These are phyloP conservation scores for Amaranthus hypochondriacus DNA, from an alignment of 148 eudicot genomes.

Conservation along the genomic window DNA sequence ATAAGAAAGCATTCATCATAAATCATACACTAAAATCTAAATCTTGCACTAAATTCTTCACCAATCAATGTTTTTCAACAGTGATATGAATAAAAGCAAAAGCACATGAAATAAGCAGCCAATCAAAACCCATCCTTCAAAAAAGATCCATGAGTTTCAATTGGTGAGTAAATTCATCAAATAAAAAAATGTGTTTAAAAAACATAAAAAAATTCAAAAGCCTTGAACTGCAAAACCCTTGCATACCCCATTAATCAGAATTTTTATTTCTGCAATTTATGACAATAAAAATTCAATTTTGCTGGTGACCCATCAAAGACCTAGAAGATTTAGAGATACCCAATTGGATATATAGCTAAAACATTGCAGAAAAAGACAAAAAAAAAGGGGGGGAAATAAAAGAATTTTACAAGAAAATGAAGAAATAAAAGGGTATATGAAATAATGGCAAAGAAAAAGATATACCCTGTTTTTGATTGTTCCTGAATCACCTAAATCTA, in stretches of 20 bases:
- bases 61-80: constrained; percentile 15
- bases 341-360: constrained; percentile 15
- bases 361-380: constrained; percentile 6
- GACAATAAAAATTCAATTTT: constrained; percentile 15
- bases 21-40: constrained; percentile 7
- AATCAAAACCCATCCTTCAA: not conserved
- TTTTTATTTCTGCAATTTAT: constrained; percentile 6
- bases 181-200: not conserved
- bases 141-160: not conserved
- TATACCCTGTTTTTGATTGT: constrained; percentile 12
- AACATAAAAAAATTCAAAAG: not conserved
- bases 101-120: constrained; percentile 9
- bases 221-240: constrained; percentile 8
- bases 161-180: constrained; percentile 7
- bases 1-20: not conserved
- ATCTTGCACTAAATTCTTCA: not conserved
- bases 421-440: constrained; percentile 2
- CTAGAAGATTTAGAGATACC: not conserved
- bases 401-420: not conserved
- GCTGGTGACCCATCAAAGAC: constrained; percentile 9
- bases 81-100: constrained; percentile 11
- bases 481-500: constrained; percentile 4
- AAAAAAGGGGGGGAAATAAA: not conserved
- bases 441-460: constrained; percentile 1
- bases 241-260: constrained; percentile 2